Percentiles rank a stretch among this genome's conserved stretches.
phyloP scores from a whole-genome alignment of 495 filamentous ascomycete genomes.

The Arthonia radiata region DNA sequence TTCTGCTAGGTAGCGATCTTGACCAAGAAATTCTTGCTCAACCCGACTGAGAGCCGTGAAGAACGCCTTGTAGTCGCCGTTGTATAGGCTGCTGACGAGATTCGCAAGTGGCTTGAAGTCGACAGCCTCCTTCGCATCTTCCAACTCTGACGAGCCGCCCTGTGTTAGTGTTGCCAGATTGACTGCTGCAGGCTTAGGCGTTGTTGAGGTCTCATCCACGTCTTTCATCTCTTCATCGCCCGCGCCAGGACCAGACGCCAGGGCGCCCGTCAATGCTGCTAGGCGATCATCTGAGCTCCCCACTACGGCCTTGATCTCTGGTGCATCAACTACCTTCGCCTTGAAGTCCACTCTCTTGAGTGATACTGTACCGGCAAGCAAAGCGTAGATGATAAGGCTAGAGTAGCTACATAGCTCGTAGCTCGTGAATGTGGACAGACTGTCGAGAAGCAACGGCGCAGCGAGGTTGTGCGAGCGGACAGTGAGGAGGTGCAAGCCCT shows the following conservation, averaged over 20 bases:
- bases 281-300: constrained; percentile 61
- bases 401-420: constrained; percentile 95
- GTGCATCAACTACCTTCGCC: constrained; percentile 89
- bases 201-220: constrained; percentile 21
- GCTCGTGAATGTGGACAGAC: constrained; percentile 92
- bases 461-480: constrained; percentile 70
- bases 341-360: constrained; percentile 97
- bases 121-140: constrained; percentile 45
- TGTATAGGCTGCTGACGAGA: constrained; percentile 75
- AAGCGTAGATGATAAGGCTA: constrained; percentile 78
- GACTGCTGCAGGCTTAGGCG: constrained; percentile 36
- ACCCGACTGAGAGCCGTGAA: constrained; percentile 77
- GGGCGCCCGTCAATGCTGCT: constrained; percentile 47
- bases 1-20: constrained; percentile 83
- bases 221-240: constrained; percentile 64
- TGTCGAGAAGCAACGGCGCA: constrained; percentile 83
- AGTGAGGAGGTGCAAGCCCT: constrained; percentile 79
- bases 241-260: constrained; percentile 53
- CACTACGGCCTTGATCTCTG: constrained; percentile 89
- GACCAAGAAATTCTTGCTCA: constrained; percentile 77
- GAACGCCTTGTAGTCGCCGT: constrained; percentile 76
- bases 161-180: constrained; percentile 64
- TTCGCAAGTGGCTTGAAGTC: constrained; percentile 66
- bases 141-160: constrained; percentile 37
- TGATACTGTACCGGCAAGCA: constrained; percentile 80